These are phyloP conservation scores for Schizophyllum amplum DNA, from an alignment of 1,284 basidiomycete genomes.

Conservation along the genomic window DNA sequence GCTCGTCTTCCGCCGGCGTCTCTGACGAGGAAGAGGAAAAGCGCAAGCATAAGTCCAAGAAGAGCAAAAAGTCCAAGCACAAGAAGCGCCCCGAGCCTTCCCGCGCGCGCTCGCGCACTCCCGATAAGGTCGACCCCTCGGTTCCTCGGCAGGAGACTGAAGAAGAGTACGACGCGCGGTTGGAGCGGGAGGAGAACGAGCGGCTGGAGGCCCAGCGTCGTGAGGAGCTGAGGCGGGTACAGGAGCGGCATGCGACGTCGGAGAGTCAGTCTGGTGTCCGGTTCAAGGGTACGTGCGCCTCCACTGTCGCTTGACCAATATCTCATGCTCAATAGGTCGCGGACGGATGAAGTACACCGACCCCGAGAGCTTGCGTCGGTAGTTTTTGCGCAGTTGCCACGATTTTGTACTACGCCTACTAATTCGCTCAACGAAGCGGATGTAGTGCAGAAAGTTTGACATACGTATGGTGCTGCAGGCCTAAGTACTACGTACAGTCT, in stretches of 20 bases:
- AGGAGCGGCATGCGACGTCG: conserved; percentile 20
- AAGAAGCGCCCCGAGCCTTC: no score
- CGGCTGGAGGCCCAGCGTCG: conserved; percentile 39
- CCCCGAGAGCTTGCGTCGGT: conserved; percentile 26
- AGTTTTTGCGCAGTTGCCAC: no score
- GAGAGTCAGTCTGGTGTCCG: conserved; percentile 34
- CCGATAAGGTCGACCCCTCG: conserved; percentile 4
- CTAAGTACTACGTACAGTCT: no score
- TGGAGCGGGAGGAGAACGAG: conserved; percentile 65
- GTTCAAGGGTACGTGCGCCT: conserved; percentile 34
- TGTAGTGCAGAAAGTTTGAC: no score
- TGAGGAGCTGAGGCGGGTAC: conserved; percentile 42
- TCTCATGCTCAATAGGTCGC: conserved; percentile 31
- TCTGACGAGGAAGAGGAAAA: neutral
- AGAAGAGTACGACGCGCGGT: conserved; percentile 62
- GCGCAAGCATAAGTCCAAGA: conserved; percentile 6
- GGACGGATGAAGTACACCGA: conserved; percentile 64
- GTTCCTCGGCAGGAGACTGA: conserved; percentile 31
- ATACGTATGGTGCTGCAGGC: no score
- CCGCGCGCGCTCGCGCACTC: neutral
- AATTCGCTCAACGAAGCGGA: no score
- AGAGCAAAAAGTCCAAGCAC: conserved; percentile 22
- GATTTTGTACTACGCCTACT: no score
- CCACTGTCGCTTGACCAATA: neutral
- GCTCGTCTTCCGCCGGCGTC: neutral